Evolutionary conservation across 2,329 filamentous ascomycete species (phyloP).

Genomic region (Colletotrichum gloeosporioides): DNA sequence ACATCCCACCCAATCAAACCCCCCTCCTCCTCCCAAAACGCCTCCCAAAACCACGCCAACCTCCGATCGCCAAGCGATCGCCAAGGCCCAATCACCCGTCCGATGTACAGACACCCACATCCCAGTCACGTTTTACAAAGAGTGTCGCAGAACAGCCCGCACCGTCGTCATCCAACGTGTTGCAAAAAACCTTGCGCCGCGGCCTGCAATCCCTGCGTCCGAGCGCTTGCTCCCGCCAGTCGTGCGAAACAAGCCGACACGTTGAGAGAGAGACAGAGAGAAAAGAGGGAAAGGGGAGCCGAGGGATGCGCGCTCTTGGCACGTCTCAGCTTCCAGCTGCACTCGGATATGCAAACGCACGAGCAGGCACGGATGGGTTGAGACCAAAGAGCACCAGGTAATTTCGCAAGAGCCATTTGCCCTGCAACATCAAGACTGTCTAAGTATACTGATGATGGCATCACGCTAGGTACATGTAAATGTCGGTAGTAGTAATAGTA

Average conservation of each 20-base stretch:
- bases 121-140: constrained; percentile 3
- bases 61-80: constrained; percentile 1
- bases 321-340: background rate
- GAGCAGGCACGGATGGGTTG: background rate
- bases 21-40: background rate
- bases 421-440: constrained; percentile 8
- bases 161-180: background rate
- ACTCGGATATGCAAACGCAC: background rate
- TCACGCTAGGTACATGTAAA: constrained; percentile 21
- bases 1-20: background rate
- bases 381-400: background rate
- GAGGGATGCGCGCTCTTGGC: background rate
- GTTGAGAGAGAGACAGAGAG: background rate
- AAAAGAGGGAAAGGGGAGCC: background rate
- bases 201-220: background rate
- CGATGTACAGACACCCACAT: background rate
- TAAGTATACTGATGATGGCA: constrained; percentile 22
- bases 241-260: background rate
- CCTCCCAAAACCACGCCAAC: background rate
- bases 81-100: background rate
- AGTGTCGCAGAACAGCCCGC: constrained; percentile 1
- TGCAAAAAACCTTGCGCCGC: background rate
- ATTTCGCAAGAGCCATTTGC: constrained; percentile 9
- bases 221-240: background rate
- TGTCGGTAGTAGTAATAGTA: constrained; percentile 20